Conservation (phyloP, 2,329 filamentous ascomycete genomes). For the Arachnomyces sp. region DNA sequence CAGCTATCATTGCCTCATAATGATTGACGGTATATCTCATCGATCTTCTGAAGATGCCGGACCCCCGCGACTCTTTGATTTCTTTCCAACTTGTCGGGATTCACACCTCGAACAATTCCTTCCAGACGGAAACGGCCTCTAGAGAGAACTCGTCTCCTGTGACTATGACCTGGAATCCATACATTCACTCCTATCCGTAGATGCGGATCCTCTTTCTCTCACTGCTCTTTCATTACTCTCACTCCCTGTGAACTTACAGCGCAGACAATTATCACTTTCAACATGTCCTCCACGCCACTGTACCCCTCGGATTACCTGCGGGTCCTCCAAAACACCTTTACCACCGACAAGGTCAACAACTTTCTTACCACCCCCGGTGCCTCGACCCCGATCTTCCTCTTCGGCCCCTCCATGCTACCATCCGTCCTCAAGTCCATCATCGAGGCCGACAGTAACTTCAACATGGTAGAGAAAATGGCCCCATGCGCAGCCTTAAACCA, state of each 20-base stretch:
- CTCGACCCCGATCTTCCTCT: slow-evolving; percentile 20
- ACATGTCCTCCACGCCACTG: slow-evolving; percentile 16
- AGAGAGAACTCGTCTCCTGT: no score
- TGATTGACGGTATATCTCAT: no score
- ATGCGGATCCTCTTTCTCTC: slow-evolving; percentile 5
- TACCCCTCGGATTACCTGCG: slow-evolving; percentile 20
- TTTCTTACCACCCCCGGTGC: slow-evolving; percentile 13
- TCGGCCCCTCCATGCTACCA: slow-evolving; percentile 24
- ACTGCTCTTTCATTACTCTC: neutral
- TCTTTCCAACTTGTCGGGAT: no score
- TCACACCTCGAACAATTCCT: no score
- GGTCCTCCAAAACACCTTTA: slow-evolving; percentile 17
- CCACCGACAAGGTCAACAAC: slow-evolving; percentile 13
- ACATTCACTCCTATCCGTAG: neutral
- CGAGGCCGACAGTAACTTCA: slow-evolving; percentile 10
- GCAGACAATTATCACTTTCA: neutral
- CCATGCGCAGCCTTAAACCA: slow-evolving; percentile 20
- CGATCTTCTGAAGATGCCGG: no score
- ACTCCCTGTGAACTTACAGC: neutral
- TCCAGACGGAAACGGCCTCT: no score
- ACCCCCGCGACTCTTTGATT: no score
- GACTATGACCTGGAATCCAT: no score
- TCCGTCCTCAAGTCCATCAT: slow-evolving; percentile 22
- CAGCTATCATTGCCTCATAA: no score
- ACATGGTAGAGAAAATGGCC: slow-evolving; percentile 20